Base-by-base conservation (phyloP, 805 yeast species). In the Nakazawaea populi region DNA sequence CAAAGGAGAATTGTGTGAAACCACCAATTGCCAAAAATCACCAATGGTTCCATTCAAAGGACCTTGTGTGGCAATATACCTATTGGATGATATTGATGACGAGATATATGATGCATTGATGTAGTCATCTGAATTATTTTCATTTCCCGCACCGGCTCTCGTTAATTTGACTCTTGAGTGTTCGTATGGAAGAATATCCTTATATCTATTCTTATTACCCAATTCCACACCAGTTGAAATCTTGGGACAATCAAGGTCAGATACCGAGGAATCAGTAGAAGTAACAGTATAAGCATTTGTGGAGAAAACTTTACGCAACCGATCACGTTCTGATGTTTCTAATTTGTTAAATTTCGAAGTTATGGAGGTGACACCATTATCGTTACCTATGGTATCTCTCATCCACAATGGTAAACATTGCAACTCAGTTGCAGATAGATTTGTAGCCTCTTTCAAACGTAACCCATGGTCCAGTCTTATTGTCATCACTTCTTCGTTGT, bases 41-140 rank as follows among this genome's bases (percentile, higher is more conserved):
- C 81, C 82, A 29, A 84, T 75, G 0, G 98, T 92, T 38, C 76
- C 75, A 2, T 63, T 64, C 53, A 87, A 66, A 2, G 99, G 99
- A 2, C 97, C 99, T 65, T 92, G 97, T 1, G 95, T 79, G 0
- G 96, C 97, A 58, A 91, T 87, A 61, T 85, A 87, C 40, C 76
- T 74, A 39, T 67, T 53, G 5, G 59, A 46, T 41, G 75, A 58
- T 57, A 68, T 51, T 62, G 72, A 52, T 60, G 74, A 60, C 57
- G 72, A 52, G 44, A 88, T 66, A 67, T 88, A 86, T 28, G 91
- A 88, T 0, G 98, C 99, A 67, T 91, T 91, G 59, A 91, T 89
- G 64, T 91, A 91, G 63, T 84, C 88, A 49, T 55, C 48, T 6
- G 37, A 36, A 14, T 31, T 53, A 3, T 18, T 18, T 18, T 18